Evolutionary conservation across 805 yeast species (phyloP), one percentile per base, ranked within the genome.

Genomic region (Candida tallmaniae): DNA sequence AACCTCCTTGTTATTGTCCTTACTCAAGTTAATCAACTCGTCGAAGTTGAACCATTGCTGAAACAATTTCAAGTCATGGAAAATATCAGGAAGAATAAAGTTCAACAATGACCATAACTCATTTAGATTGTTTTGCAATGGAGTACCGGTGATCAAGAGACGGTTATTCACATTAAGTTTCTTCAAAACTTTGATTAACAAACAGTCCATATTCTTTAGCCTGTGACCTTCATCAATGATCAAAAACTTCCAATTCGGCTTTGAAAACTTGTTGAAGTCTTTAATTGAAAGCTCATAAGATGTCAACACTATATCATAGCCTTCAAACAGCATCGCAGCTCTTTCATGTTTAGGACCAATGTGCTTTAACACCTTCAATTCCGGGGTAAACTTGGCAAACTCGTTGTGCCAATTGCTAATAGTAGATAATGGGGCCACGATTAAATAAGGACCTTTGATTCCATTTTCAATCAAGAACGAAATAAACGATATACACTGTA

Each of bases 211-310:
- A 54, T 90, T 90, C 51, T 90, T 93, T 46, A 90, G 65, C 25
- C 98, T 67, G 57, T 90, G 98, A 5, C 97, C 98, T 58, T 90
- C 98, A 57, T 90, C 98, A 13, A 90, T 95, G 32, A 89, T 83
- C 34, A 90, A 62, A 52, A 78, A 90, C 40, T 79, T 83, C 96
- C 97, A 89, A 16, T 64, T 58, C 9, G 32, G 26, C 14, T 27
- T 35, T 18, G 60, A 59, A 3, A 43, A 23, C 23, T 30, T 38
- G 20, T 61, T 59, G 28, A 78, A 72, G 51, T 93, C 97, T 32
- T 74, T 70, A 29, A 89, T 73, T 1, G 86, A 70, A 10, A 83
- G 69, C 51, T 90, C 96, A 62, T 87, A 90, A 17, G 93, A 81
- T 0, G 96, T 83, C 5, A 90, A 57, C 5, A 90, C 68, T 2